These are phyloP conservation scores for Dentipellis fragilis DNA, from an alignment of 768 basidiomycete genomes.

Conservation along the genomic window DNA sequence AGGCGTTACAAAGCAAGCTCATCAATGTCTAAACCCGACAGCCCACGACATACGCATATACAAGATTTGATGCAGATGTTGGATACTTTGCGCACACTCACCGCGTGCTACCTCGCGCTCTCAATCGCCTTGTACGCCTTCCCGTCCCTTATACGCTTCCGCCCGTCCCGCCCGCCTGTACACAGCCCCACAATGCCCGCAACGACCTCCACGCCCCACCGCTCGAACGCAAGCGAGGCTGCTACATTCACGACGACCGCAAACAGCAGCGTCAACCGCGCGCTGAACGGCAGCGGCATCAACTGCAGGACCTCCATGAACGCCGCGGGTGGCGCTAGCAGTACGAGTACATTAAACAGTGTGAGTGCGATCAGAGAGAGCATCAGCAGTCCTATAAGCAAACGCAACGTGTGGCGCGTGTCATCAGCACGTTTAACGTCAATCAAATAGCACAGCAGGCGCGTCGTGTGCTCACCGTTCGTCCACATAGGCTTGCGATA, in stretches of 20 bases:
- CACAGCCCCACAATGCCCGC: slow-evolving; percentile 39
- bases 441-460: not conserved
- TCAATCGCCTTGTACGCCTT: slow-evolving; percentile 85
- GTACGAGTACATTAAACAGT: slow-evolving; percentile 64
- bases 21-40: too few relatives aligned
- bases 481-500: slow-evolving; percentile 94
- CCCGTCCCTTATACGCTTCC: slow-evolving; percentile 46
- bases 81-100: not conserved
- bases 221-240: slow-evolving; percentile 67
- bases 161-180: slow-evolving; percentile 26
- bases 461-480: slow-evolving; percentile 81
- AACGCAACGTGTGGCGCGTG: not conserved
- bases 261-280: slow-evolving; percentile 57
- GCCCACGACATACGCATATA: not conserved
- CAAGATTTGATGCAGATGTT: not conserved
- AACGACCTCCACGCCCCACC: slow-evolving; percentile 54
- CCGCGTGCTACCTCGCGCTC: slow-evolving; percentile 32
- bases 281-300: slow-evolving; percentile 61
- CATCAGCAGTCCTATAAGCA: slow-evolving; percentile 65
- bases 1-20: too few relatives aligned
- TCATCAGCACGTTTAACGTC: not conserved
- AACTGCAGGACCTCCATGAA: slow-evolving; percentile 61
- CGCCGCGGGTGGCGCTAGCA: slow-evolving; percentile 58
- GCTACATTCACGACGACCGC: slow-evolving; percentile 63
- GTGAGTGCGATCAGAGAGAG: slow-evolving; percentile 59